Base-by-base conservation (phyloP, 75 land plant species). In the Selaginella moellendorffii region DNA sequence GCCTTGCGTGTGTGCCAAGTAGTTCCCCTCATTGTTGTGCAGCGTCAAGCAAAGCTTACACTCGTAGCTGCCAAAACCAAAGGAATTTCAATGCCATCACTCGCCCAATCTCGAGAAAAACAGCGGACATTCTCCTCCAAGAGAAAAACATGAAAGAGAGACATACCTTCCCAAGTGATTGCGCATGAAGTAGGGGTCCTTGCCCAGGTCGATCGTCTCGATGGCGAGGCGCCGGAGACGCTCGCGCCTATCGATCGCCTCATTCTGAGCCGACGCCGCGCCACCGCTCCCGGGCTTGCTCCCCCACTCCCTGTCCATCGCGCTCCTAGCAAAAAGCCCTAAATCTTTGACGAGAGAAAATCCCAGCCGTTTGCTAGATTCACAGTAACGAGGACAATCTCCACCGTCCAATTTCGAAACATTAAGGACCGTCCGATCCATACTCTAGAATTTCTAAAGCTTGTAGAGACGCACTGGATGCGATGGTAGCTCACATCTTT, bases 241-340 rank as follows among this genome's bases (percentile, higher is more conserved):
- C 80, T 88, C 97, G 21, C 97, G 64, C 20, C 97, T 72, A 61
- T 92, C 97, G 31, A 92, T 85, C 29, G 97, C 97, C 63, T 92
- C 97, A 60, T 85, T 92, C 68, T 92, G 97, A 1, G 97, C 95
- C 24, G 96, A 72, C 52, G 97, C 97, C 54, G 95, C 97, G 26
- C 97, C 97, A 20, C 95, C 97, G 65, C 95, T 83, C 5, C 97
- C 97, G 8, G 97, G 97, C 82, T 92, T 92, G 63, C 90, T 85
- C 1, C 97, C 97, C 97, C 95, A 92, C 20, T 88, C 96, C 53
- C 96, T 65, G 52, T 90, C 96, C 96, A 90, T 90, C 2, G 2
- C 70, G 64, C 14, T 54, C 62, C 17, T 53, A 21, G 30, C 52
- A 25, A 5, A 2, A 2, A 24, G n/a, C 60, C 46, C 46, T 36